Percentiles rank a stretch among this genome's conserved stretches.
These are phyloP conservation scores for Plasmodium billcollinsi DNA, from an alignment of 169 alveolate species.

Conservation along the genomic window DNA sequence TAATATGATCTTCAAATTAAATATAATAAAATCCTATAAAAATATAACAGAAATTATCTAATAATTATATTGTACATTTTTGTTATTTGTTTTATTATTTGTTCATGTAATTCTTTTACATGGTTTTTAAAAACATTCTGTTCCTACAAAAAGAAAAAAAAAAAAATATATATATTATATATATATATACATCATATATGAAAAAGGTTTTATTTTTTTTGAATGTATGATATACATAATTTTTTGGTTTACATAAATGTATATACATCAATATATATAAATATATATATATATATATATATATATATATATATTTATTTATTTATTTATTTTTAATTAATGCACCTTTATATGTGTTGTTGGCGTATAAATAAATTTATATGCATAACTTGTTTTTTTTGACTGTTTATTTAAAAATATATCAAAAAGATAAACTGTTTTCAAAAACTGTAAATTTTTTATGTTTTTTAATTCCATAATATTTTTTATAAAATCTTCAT, in stretches of 20 bases:
- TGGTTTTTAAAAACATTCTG: slow-evolving; percentile 36
- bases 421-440: slow-evolving; percentile 32
- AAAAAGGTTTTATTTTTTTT: neutral
- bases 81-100: slow-evolving; percentile 17
- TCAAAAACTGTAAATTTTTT: slow-evolving; percentile 13
- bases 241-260: neutral
- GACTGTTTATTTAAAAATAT: slow-evolving; percentile 8
- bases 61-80: slow-evolving; percentile 19
- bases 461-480: slow-evolving; percentile 23
- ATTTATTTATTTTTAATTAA: neutral
- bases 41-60: slow-evolving; percentile 9
- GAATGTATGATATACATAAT: neutral
- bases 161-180: neutral
- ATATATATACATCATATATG: neutral
- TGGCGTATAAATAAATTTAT: slow-evolving; percentile 52
- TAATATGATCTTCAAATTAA: neutral
- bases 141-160: slow-evolving; percentile 26
- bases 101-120: slow-evolving; percentile 52
- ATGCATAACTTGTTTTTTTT: slow-evolving; percentile 45
- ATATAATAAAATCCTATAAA: neutral
- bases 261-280: neutral
- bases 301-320: neutral
- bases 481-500: slow-evolving; percentile 34
- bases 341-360: slow-evolving; percentile 26
- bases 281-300: slow-evolving; percentile 3